These are phyloP conservation scores for Naegleria gruberi DNA, from an alignment of 208 protist species.

Conservation along the genomic window DNA sequence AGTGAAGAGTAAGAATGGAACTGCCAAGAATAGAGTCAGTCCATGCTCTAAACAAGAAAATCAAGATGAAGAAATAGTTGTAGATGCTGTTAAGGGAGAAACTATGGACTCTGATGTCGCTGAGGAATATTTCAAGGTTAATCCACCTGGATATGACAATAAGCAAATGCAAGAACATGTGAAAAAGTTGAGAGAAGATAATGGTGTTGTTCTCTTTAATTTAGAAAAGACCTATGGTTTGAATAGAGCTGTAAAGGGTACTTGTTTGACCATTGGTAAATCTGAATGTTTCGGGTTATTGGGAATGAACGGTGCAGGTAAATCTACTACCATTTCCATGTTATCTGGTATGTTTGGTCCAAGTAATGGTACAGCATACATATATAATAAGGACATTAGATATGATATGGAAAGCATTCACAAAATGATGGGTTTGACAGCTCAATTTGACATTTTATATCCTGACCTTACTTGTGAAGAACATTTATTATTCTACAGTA, in stretches of 20 bases:
- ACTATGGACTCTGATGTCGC: neutral
- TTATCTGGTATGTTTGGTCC: conserved; percentile 47
- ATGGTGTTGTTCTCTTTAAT: neutral
- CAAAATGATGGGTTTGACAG: conserved; percentile 25
- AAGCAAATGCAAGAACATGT: neutral
- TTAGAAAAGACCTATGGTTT: neutral
- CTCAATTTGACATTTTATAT: conserved; percentile 41
- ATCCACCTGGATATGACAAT: no score
- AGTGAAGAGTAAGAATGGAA: neutral
- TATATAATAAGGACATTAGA: conserved; percentile 23
- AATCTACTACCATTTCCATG: conserved; percentile 73
- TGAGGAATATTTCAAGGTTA: neutral
- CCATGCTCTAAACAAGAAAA: neutral
- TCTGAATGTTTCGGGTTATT: conserved; percentile 72
- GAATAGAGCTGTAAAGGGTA: conserved; percentile 41
- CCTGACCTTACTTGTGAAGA: conserved; percentile 31
- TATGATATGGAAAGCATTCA: conserved; percentile 32
- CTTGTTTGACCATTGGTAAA: conserved; percentile 56
- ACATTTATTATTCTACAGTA: conserved; percentile 22
- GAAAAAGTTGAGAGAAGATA: neutral
- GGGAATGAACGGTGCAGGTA: conserved; percentile 72
- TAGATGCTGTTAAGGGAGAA: neutral
- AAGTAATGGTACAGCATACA: conserved; percentile 24
- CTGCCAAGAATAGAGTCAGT: neutral
- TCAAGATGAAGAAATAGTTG: neutral